Conservation (phyloP, 169 alveolate species). For the Plasmodium vivax region DNA sequence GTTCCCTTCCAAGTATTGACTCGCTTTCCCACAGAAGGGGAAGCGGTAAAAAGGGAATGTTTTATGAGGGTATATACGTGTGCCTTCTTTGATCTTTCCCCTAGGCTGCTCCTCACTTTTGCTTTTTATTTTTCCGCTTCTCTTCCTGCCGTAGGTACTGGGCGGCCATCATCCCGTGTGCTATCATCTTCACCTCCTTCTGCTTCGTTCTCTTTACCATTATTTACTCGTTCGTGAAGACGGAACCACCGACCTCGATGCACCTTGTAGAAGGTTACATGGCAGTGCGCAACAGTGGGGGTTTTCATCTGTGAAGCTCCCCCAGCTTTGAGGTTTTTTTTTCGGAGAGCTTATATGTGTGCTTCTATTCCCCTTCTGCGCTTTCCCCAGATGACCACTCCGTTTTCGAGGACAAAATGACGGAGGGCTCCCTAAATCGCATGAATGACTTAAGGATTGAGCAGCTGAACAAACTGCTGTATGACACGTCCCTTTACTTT, state of each 20-base stretch:
- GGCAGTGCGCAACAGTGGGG: neutral
- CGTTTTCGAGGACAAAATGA: slow-evolving; percentile 9
- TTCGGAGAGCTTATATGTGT: neutral
- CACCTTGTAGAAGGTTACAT: slow-evolving; percentile 45
- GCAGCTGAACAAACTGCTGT: slow-evolving; percentile 26
- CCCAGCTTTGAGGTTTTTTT: neutral
- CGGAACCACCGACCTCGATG: slow-evolving; percentile 52
- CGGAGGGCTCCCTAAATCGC: neutral
- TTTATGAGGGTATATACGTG: neutral
- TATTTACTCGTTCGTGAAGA: slow-evolving; percentile 41
- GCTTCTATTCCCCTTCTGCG: neutral
- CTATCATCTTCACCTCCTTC: slow-evolving; percentile 15
- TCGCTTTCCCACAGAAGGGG: neutral
- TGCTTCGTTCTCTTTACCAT: slow-evolving; percentile 43
- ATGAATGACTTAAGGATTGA: slow-evolving; percentile 51
- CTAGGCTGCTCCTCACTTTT: neutral
- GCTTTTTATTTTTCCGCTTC: neutral
- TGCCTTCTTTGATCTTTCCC: neutral
- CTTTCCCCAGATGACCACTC: slow-evolving; percentile 30
- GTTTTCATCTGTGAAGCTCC: neutral
- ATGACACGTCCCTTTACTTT: slow-evolving; percentile 43
- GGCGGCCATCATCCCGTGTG: slow-evolving; percentile 66
- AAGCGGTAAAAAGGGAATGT: neutral
- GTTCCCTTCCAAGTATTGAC: slow-evolving; percentile 55
- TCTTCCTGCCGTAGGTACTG: slow-evolving; percentile 29